phyloP scores from a whole-genome alignment of 345 rosid genomes.

The Eucalyptus erythrocorys region DNA sequence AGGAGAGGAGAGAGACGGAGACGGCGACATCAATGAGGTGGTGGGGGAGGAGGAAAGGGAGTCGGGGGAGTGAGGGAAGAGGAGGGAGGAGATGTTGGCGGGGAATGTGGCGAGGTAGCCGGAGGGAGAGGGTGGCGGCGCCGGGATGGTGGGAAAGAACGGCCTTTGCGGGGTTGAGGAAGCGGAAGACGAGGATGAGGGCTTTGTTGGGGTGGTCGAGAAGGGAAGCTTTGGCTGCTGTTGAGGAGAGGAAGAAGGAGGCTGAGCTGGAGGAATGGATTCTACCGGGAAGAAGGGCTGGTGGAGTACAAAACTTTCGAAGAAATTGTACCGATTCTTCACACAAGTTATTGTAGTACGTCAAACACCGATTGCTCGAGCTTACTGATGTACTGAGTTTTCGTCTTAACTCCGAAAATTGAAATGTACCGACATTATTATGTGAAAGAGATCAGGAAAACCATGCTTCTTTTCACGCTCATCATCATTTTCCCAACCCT shows the following conservation, averaged over 20 bases:
- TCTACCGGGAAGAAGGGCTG: conserved; percentile 50
- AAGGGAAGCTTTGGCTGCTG: conserved; percentile 39
- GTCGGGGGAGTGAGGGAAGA: conserved; percentile 39
- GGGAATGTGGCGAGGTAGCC: conserved; percentile 60
- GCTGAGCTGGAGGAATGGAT: conserved; percentile 18
- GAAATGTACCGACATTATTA: neutral
- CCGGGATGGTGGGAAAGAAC: conserved; percentile 15
- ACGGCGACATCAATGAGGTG: conserved; percentile 29
- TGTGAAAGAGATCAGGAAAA: neutral
- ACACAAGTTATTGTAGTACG: neutral
- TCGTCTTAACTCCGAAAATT: neutral
- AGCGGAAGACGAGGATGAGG: conserved; percentile 26
- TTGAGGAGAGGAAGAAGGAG: conserved; percentile 25
- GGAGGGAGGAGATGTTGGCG: conserved; percentile 80
- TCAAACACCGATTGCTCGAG: neutral
- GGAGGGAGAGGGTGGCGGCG: conserved; percentile 31
- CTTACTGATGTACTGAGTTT: neutral
- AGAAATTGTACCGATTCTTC: neutral
- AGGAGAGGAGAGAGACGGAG: conserved; percentile 46
- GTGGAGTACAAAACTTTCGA: conserved; percentile 21
- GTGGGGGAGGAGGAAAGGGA: conserved; percentile 7
- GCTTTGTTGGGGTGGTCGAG: conserved; percentile 1
- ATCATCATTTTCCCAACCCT: neutral
- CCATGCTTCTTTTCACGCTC: neutral
- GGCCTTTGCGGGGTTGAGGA: conserved; percentile 8